Evolutionary conservation across 2,329 filamentous ascomycete species (phyloP), one percentile per base, ranked within the genome.

Genomic region (Proliferodiscus dingleyae): DNA sequence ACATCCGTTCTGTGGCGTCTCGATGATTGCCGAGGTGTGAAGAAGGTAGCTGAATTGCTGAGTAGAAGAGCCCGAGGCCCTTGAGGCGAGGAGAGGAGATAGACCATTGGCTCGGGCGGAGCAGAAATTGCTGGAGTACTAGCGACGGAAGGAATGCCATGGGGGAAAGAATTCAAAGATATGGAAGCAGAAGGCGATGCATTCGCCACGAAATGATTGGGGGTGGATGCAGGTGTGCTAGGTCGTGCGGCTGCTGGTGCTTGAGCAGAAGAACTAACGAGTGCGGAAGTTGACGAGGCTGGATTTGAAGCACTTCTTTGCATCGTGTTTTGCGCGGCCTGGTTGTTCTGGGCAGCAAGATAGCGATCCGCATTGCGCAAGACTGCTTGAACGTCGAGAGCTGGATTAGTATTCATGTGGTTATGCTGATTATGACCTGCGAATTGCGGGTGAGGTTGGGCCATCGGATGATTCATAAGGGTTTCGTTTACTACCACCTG

Each of bases 31-130:
- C 68, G 67, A 22, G 73, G 72, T 1, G 71, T 78, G 48, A 70
- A 75, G 47, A 75, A 82, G 9, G 71, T 66, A 21, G 77, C 76
- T 10, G 63, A 63, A 34, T 71, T 70, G 54, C 75, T 78, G 32
- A 83, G 64, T 5, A 84, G 61, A 1, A 84, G 62, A 5, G 72
- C 80, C 16, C 73, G 72, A 1, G 80, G 80, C 1, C 80, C 80
- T 33, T 70, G 69, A 0, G 80, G 78, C 0, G 80, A 83, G 13
- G 72, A 77, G 5, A 84, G 60, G 19, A 84, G 74, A 53, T 82
- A 83, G 2, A 82, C 75, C 47, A 78, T 73, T 0, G 72, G 67
- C 19, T 65, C 65, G 24, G 60, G 59, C 15, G 61, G 38, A 11
- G 58, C 22, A 19, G 49, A 16, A 34, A 45, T 36, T 22, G 45